These are phyloP conservation scores for Thermothelomyces thermophilus DNA, from an alignment of 2,329 filamentous ascomycete species.

Conservation along the genomic window DNA sequence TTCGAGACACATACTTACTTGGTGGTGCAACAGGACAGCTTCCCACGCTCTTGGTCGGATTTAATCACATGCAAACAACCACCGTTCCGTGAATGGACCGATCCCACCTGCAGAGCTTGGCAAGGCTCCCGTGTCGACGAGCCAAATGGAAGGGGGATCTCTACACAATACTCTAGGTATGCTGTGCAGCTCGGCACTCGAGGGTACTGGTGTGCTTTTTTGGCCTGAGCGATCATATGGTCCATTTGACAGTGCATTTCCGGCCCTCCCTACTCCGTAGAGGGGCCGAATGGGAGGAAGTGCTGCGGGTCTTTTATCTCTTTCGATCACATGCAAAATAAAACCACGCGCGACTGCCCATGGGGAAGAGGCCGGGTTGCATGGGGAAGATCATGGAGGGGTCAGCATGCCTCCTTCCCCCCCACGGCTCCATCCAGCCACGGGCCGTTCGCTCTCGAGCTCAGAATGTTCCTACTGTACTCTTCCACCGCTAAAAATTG, in stretches of 20 bases:
- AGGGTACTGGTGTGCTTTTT: not conserved
- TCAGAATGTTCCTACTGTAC: too few species aligned
- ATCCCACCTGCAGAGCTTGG: not conserved
- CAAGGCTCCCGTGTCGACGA: not conserved
- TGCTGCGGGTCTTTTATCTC: not conserved
- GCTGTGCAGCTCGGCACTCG: not conserved
- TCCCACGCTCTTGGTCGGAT: too few species aligned
- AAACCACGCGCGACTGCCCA: slow-evolving; percentile 17
- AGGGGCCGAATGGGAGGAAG: not conserved
- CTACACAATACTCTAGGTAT: too few species aligned
- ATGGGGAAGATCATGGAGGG: not conserved
- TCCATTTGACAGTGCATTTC: not conserved
- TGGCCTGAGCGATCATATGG: not conserved
- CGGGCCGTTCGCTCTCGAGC: too few species aligned
- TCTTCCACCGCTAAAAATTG: not conserved
- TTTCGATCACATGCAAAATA: slow-evolving; percentile 17
- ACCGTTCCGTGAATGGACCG: not conserved
- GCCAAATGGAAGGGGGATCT: not conserved
- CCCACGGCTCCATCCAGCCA: not conserved
- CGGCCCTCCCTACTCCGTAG: too few species aligned
- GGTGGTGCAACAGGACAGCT: too few species aligned
- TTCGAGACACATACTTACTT: too few species aligned
- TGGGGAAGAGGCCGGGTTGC: slow-evolving; percentile 19
- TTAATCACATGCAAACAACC: slow-evolving; percentile 4
- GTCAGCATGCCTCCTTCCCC: not conserved